Conservation (phyloP, 495 filamentous ascomycete genomes). For the Penicillium tannophilum region DNA sequence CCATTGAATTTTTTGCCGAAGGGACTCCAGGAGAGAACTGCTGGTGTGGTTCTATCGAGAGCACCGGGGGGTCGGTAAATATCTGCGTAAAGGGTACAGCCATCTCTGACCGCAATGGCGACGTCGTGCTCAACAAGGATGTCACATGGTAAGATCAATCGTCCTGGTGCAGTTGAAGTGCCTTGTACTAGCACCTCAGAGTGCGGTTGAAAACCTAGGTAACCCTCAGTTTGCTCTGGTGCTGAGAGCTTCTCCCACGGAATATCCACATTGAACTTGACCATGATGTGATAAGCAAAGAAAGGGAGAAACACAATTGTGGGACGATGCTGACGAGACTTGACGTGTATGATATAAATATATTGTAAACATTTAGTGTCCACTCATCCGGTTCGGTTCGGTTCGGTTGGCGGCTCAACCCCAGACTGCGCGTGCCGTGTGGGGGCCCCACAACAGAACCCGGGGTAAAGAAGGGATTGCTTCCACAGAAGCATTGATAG, state of each 20-base stretch:
- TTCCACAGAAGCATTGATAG: not conserved
- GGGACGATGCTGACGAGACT: not conserved
- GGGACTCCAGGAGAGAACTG: slow-evolving; percentile 34
- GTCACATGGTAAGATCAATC: slow-evolving; percentile 14
- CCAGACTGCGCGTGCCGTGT: not conserved
- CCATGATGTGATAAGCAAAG: not conserved
- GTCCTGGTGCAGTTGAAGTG: slow-evolving; percentile 9
- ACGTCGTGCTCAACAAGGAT: slow-evolving; percentile 27
- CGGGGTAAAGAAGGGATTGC: not conserved
- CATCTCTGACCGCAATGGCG: slow-evolving; percentile 29
- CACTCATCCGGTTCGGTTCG: slow-evolving; percentile 3
- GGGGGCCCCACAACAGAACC: not conserved
- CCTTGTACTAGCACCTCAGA: slow-evolving; percentile 18
- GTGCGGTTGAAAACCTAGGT: slow-evolving; percentile 4
- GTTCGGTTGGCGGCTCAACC: slow-evolving; percentile 2
- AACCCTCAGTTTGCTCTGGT: slow-evolving; percentile 7
- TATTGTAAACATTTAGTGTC: not conserved
- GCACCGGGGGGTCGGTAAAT: slow-evolving; percentile 30
- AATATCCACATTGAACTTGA: slow-evolving; percentile 16
- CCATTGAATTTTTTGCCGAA: slow-evolving; percentile 38
- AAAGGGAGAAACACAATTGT: not conserved
- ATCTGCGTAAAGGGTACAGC: slow-evolving; percentile 30
- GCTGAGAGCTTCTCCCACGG: slow-evolving; percentile 10
- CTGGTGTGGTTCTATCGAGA: slow-evolving; percentile 22
- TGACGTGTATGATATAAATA: not conserved